A percentile compares a stretch with the other conserved stretches of the same genome.
Conservation (phyloP, 805 yeast genomes). For the Isabelozyma pseudorhagii region DNA sequence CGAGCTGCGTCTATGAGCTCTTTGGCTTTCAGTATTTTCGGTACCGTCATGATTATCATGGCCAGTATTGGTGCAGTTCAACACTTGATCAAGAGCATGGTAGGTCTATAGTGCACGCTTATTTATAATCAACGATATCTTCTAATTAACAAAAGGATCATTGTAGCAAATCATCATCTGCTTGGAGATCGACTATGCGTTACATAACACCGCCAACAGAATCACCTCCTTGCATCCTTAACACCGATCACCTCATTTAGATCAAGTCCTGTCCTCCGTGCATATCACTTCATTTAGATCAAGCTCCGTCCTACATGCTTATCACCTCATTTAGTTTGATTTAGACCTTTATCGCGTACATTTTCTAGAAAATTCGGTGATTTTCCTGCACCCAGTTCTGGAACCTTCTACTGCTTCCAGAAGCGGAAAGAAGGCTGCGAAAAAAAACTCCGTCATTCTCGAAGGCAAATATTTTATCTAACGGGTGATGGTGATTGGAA, state of each 20-base stretch:
- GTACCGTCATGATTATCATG: constrained; percentile 68
- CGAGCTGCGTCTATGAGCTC: constrained; percentile 79
- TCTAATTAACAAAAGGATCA: not conserved
- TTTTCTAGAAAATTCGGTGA: not conserved
- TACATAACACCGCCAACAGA: no score
- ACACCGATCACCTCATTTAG: no score
- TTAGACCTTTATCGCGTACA: not conserved
- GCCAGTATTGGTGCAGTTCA: constrained; percentile 50
- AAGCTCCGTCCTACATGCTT: no score
- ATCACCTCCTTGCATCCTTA: no score
- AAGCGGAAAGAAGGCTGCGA: not conserved
- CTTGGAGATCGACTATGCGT: no score
- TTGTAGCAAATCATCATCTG: no score
- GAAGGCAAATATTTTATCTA: not conserved
- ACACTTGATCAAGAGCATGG: constrained; percentile 10
- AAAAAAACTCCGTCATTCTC: not conserved
- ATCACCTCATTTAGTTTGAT: no score
- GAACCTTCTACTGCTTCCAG: not conserved
- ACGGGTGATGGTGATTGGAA: not conserved
- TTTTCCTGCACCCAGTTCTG: not conserved
- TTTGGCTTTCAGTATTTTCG: constrained; percentile 67
- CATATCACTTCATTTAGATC: no score
- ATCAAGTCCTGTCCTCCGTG: no score
- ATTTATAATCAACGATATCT: not conserved
- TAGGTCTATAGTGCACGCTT: not conserved